A percentile compares a stretch with the other conserved stretches of the same genome.
Evolutionary conservation across 2,329 filamentous ascomycete species (phyloP).

Genomic region (Chaetothyriales sp.): DNA sequence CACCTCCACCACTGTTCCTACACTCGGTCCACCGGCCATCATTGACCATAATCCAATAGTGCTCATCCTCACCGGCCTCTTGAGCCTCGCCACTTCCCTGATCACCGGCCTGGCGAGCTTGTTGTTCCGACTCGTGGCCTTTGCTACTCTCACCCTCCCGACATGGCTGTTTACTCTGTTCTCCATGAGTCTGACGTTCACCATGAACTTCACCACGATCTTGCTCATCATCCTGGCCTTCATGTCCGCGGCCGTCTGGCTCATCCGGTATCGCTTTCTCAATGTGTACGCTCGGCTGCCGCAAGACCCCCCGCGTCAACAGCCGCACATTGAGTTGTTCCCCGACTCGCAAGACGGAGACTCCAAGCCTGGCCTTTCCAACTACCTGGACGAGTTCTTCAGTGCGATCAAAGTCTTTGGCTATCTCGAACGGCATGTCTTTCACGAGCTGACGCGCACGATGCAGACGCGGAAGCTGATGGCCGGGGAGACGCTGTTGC

Average conservation of each 20-base stretch:
- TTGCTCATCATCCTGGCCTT: conserved; percentile 63
- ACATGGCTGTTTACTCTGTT: conserved; percentile 80
- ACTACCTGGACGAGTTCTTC: conserved; percentile 92
- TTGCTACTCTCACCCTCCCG: conserved; percentile 76
- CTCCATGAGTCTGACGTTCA: conserved; percentile 87
- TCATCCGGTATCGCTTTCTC: conserved; percentile 85
- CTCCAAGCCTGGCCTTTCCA: conserved; percentile 79
- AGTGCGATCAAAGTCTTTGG: conserved; percentile 99
- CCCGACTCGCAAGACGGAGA: conserved; percentile 83
- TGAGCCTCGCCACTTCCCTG: background rate
- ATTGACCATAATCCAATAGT: background rate
- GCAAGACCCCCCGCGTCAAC: conserved; percentile 86
- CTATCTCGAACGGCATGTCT: conserved; percentile 88
- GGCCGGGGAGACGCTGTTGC: conserved; percentile 81
- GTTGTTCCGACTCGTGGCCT: conserved; percentile 31
- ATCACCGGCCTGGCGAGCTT: background rate
- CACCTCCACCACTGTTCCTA: background rate
- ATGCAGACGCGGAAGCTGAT: conserved; percentile 98
- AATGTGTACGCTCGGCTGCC: conserved; percentile 94
- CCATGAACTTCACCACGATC: conserved; percentile 96
- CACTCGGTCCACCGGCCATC: background rate
- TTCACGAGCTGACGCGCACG: conserved; percentile 89
- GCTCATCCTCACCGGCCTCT: background rate
- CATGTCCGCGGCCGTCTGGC: conserved; percentile 78
- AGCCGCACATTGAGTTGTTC: conserved; percentile 88